Conservation (phyloP, 306 rosid genomes). For the Astragalus glycyphyllos region DNA sequence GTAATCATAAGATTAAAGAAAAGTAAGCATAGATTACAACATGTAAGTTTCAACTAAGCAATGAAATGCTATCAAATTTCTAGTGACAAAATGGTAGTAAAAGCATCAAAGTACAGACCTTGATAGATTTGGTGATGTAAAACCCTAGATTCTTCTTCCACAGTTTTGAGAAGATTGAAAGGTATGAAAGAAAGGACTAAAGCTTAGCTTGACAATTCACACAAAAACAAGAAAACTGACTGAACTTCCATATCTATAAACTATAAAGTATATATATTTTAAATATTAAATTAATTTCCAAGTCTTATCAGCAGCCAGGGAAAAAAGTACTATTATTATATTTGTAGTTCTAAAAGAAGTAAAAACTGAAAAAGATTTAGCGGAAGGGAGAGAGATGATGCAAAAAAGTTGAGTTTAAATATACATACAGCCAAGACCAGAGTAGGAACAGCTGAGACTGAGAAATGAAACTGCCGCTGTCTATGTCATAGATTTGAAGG, state of each 20-base stretch:
- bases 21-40: slow-evolving; percentile 36
- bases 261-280: slow-evolving; percentile 14
- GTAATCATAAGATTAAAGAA: background rate
- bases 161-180: slow-evolving; percentile 59
- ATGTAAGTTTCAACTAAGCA: slow-evolving; percentile 35
- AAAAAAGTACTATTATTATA: background rate
- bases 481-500: background rate
- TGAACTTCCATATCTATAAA: slow-evolving; percentile 57
- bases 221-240: slow-evolving; percentile 53
- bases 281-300: background rate
- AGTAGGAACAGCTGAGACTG: no score
- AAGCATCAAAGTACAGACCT: slow-evolving; percentile 63
- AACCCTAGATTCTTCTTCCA: slow-evolving; percentile 87
- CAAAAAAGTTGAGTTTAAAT: no score
- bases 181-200: slow-evolving; percentile 73
- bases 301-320: slow-evolving; percentile 19
- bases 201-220: slow-evolving; percentile 68
- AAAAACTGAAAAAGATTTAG: background rate
- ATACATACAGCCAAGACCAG: no score
- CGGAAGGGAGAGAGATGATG: background rate
- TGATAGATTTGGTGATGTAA: slow-evolving; percentile 63
- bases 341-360: background rate
- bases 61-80: slow-evolving; percentile 38
- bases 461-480: background rate
- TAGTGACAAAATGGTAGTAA: slow-evolving; percentile 7